Percentiles rank a stretch among this genome's conserved stretches.
Evolutionary conservation across 495 filamentous ascomycete species (phyloP).

Genomic region (Bacidia rubella): DNA sequence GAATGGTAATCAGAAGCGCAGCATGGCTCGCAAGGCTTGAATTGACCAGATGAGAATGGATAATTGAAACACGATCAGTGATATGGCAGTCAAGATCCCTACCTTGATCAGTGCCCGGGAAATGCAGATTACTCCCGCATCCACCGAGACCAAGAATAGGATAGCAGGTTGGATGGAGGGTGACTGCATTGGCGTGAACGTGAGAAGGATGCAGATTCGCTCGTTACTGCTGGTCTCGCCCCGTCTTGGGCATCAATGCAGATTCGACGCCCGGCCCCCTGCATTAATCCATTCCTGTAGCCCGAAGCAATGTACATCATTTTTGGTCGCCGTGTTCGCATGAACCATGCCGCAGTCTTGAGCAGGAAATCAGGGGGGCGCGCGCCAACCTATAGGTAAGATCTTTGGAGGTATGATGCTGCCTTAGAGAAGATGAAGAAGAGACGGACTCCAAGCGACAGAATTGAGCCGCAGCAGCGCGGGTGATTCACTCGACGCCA

Average conservation of each 20-base stretch:
- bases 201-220: neutral
- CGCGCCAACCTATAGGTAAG: too few relatives aligned
- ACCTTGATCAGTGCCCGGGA: slow-evolving; percentile 2
- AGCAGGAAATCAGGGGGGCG: too few relatives aligned
- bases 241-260: slow-evolving; percentile 16
- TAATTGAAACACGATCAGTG: too few relatives aligned
- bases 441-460: too few relatives aligned
- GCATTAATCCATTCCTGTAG: slow-evolving; percentile 9
- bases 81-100: neutral
- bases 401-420: too few relatives aligned
- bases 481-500: too few relatives aligned
- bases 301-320: slow-evolving; percentile 9
- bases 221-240: neutral
- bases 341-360: slow-evolving; percentile 4
- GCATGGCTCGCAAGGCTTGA: neutral
- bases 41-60: too few relatives aligned
- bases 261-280: slow-evolving; percentile 8
- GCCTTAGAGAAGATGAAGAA: too few relatives aligned
- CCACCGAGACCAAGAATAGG: slow-evolving; percentile 1
- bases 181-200: neutral
- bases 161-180: slow-evolving; percentile 5
- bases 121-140: neutral
- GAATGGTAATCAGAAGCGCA: neutral
- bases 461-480: too few relatives aligned
- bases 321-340: slow-evolving; percentile 6